Percentiles rank a stretch among this genome's conserved stretches.
These are phyloP conservation scores for Brasilioporus rufonigricans DNA, from an alignment of 768 basidiomycete genomes.

Conservation along the genomic window DNA sequence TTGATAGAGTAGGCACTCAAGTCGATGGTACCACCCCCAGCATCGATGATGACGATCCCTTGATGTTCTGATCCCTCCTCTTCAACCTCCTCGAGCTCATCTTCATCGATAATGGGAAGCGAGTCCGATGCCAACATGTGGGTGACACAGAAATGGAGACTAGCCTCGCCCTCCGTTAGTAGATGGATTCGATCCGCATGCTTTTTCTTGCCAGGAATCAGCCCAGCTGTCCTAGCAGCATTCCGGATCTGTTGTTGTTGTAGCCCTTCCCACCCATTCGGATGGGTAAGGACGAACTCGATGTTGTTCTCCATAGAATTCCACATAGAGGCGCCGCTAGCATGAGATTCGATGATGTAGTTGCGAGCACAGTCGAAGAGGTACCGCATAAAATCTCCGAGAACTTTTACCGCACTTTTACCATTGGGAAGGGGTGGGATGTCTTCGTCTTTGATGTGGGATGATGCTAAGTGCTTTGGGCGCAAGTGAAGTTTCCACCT, in stretches of 20 bases:
- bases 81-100: background rate
- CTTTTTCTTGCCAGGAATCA: slow-evolving; percentile 11
- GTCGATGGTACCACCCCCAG: slow-evolving; percentile 25
- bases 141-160: slow-evolving; percentile 38
- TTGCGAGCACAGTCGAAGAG: slow-evolving; percentile 21
- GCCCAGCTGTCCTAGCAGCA: background rate
- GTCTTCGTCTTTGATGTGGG: slow-evolving; percentile 20
- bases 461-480: slow-evolving; percentile 22
- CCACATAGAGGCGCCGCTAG: slow-evolving; percentile 21
- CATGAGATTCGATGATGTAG: slow-evolving; percentile 25
- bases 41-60: slow-evolving; percentile 39
- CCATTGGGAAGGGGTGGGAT: slow-evolving; percentile 21
- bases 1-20: slow-evolving; percentile 36
- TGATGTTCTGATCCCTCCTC: slow-evolving; percentile 7
- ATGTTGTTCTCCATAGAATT: slow-evolving; percentile 1
- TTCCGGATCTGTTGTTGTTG: slow-evolving; percentile 5
- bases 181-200: slow-evolving; percentile 18
- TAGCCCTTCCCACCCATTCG: slow-evolving; percentile 6
- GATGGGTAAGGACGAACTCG: slow-evolving; percentile 6
- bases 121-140: slow-evolving; percentile 33
- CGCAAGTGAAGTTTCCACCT: slow-evolving; percentile 32
- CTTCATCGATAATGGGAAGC: background rate
- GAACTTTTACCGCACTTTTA: slow-evolving; percentile 19
- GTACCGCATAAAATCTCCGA: slow-evolving; percentile 29
- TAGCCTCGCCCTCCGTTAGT: slow-evolving; percentile 27